phyloP scores from a whole-genome alignment of 805 yeast species.

The Kuraishia piskuri region DNA sequence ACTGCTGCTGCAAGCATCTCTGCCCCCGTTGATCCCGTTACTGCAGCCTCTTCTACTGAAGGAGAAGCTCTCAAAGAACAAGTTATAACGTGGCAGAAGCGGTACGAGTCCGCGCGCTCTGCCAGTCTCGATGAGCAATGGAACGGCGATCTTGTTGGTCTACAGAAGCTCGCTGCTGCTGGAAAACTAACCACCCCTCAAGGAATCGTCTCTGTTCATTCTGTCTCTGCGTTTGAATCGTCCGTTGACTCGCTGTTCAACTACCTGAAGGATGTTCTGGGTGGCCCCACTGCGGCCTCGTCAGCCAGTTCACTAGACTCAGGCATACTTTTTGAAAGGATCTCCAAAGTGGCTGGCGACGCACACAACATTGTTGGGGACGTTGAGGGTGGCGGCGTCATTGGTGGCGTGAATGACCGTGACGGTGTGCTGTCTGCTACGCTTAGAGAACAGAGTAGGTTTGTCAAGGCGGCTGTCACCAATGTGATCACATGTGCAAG shows the following conservation, averaged over 20 bases:
- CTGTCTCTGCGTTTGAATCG: constrained; percentile 38
- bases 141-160: constrained; percentile 8
- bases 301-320: constrained; percentile 16
- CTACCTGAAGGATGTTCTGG: constrained; percentile 10
- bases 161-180: neutral
- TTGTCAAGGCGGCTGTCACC: constrained; percentile 57
- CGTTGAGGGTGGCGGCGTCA: constrained; percentile 25
- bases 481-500: constrained; percentile 72
- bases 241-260: constrained; percentile 36
- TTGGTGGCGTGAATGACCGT: constrained; percentile 27
- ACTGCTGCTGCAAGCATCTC: neutral
- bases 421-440: constrained; percentile 9
- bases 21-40: neutral
- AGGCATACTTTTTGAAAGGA: constrained; percentile 39
- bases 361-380: constrained; percentile 4
- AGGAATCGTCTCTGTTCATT: constrained; percentile 30
- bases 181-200: neutral
- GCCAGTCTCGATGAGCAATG: constrained; percentile 8
- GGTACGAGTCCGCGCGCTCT: constrained; percentile 37
- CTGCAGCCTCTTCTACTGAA: neutral
- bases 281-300: neutral
- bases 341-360: constrained; percentile 37
- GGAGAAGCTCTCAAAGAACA: constrained; percentile 25
- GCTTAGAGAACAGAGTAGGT: constrained; percentile 21
- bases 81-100: constrained; percentile 39